phyloP scores from a whole-genome alignment of 2,329 filamentous ascomycete species.

The Verticillium isaacii region DNA sequence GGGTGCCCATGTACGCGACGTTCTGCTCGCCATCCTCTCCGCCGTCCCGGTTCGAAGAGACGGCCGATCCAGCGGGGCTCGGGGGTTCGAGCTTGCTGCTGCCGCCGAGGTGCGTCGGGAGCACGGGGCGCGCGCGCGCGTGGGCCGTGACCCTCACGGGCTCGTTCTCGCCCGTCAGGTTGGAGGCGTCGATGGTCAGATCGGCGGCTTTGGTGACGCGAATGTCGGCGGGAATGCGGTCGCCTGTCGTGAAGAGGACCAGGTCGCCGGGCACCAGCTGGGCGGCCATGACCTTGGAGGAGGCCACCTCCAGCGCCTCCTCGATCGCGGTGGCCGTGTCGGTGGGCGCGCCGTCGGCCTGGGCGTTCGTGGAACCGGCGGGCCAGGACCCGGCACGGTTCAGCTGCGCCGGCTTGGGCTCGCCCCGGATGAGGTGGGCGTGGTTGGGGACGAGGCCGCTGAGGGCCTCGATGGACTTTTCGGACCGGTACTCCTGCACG shows the following conservation, averaged over 20 bases:
- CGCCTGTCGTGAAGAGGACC: slow-evolving; percentile 90
- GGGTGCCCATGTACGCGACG: slow-evolving; percentile 95
- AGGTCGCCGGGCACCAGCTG: slow-evolving; percentile 90
- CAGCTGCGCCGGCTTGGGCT: slow-evolving; percentile 28
- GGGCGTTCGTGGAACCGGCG: slow-evolving; percentile 32
- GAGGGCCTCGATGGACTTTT: slow-evolving; percentile 93
- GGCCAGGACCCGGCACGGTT: slow-evolving; percentile 43
- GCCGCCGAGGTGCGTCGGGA: slow-evolving; percentile 23
- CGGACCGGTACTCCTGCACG: slow-evolving; percentile 93
- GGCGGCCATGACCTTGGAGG: slow-evolving; percentile 78
- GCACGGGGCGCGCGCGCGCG: slow-evolving; percentile 33
- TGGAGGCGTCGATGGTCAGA: slow-evolving; percentile 92
- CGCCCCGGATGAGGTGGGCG: slow-evolving; percentile 81
- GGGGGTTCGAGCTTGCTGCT: slow-evolving; percentile 22
- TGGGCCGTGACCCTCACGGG: slow-evolving; percentile 76
- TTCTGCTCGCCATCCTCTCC: slow-evolving; percentile 74
- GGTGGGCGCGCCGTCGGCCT: slow-evolving; percentile 44
- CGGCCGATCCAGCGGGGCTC: slow-evolving; percentile 28
- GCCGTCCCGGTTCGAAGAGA: slow-evolving; percentile 58
- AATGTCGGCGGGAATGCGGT: slow-evolving; percentile 93
- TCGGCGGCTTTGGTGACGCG: slow-evolving; percentile 88
- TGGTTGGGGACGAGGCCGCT: slow-evolving; percentile 93
- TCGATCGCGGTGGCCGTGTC: slow-evolving; percentile 55
- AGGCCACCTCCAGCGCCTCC: slow-evolving; percentile 64
- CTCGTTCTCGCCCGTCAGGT: slow-evolving; percentile 94